Evolutionary conservation across 257 asterid species (phyloP), one percentile per base, ranked within the genome.

Genomic region (Lithospermum erythrorhizon): DNA sequence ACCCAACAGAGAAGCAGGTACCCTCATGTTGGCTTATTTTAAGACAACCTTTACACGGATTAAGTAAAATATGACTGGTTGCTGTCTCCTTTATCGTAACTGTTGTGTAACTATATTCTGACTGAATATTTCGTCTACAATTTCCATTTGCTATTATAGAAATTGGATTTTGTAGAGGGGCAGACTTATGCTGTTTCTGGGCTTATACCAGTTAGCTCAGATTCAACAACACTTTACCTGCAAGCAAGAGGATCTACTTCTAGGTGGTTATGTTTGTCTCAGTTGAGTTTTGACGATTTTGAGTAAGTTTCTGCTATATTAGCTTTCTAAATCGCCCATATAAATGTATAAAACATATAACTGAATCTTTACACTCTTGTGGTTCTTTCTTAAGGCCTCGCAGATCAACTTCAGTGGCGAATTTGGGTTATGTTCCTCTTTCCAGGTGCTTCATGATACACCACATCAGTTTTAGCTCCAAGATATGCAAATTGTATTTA

Each of bases 1-100:
- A 79, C 65, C 99, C 99, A 48, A 86, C 95, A 23, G 88, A 80
- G 79, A 81, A 86, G 59, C 96, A 86, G 96, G 99, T 93, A 66
- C 66, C 47, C 23, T 53, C 21, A 41, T 23, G 52, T 11, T 51
- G 47, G 30, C 56, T 48, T 61, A 41, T 41, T 14, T 20, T 53
- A n/a, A 21, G 57, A 53, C 13, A 53, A 3, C 14, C 57, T 53
- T 53, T 14, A 41, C 4, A 41, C 2, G 17, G 49, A 41, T 11
- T 41, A 41, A 41, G 13, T 3, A 14, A 41, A 41, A 41, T 41
- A 35, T 35, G 47, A 35, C 47, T n/a, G 19, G 22, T 17, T 3
- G 56, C 56, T 0, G 22, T 53, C 57, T 20, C 57, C n/a, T 49
- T 56, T 29, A 45, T 60, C 27, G n/a, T 61, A 65, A 53, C 21